phyloP scores from a whole-genome alignment of 2,329 filamentous ascomycete genomes.

The Penicillium sp. region DNA sequence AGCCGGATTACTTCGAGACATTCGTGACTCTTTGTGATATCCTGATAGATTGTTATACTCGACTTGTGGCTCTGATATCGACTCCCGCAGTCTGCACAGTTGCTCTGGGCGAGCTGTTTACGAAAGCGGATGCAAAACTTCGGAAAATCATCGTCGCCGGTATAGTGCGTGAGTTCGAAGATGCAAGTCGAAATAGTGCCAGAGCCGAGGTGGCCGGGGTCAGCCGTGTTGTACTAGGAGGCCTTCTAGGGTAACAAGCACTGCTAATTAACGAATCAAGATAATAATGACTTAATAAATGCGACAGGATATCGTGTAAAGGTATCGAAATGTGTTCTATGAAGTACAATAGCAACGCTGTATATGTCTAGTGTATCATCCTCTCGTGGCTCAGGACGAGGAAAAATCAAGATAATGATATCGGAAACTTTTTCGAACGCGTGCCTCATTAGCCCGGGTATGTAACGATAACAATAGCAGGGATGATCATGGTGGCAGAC shows the following conservation, averaged over 20 bases:
- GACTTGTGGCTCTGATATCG: constrained; percentile 75
- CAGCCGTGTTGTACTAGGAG: constrained; percentile 86
- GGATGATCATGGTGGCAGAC: not conserved
- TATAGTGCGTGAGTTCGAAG: constrained; percentile 91
- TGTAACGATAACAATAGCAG: constrained; percentile 7
- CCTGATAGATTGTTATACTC: constrained; percentile 87
- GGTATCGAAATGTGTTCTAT: not conserved
- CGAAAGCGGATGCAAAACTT: constrained; percentile 84
- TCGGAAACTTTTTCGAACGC: constrained; percentile 17
- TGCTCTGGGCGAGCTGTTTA: constrained; percentile 79
- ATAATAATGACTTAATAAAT: not conserved
- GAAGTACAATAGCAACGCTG: constrained; percentile 3
- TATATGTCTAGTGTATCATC: constrained; percentile 8
- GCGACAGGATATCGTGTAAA: not conserved
- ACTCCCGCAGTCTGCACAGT: constrained; percentile 74
- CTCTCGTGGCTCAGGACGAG: not conserved
- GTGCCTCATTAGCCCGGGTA: constrained; percentile 15
- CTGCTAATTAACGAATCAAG: not conserved
- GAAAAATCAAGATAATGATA: constrained; percentile 11
- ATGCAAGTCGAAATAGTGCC: constrained; percentile 74
- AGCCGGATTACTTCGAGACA: constrained; percentile 95
- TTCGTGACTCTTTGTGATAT: constrained; percentile 96
- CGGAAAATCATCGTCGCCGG: constrained; percentile 88
- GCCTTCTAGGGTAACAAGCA: constrained; percentile 40
- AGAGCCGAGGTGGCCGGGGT: constrained; percentile 84